phyloP scores from a whole-genome alignment of 116 monocot genomes.

The Posidonia oceanica region DNA sequence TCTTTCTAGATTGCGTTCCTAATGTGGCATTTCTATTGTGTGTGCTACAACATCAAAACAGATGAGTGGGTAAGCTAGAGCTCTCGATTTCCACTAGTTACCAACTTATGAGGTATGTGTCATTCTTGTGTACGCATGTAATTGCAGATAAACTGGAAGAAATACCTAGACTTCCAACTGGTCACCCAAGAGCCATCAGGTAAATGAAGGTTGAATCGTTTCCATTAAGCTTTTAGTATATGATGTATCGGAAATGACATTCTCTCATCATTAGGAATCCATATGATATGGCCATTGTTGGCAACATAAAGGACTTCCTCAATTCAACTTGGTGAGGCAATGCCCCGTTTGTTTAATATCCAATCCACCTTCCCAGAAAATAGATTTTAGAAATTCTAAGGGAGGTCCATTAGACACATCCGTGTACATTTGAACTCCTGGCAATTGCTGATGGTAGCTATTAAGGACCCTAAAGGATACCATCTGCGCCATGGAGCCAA shows the following conservation, averaged over 20 bases:
- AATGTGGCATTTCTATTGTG: constrained; percentile 82
- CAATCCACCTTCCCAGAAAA: no score
- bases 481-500: no score
- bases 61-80: constrained; percentile 65
- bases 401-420: no score
- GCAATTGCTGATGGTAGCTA: no score
- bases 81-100: not conserved
- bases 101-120: not conserved
- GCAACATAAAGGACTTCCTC: constrained; percentile 59
- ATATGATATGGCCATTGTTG: constrained; percentile 50
- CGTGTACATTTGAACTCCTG: no score
- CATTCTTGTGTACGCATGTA: not conserved
- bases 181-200: constrained; percentile 35
- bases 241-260: not conserved
- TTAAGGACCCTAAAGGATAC: no score
- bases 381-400: no score
- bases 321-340: constrained; percentile 8
- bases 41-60: constrained; percentile 77
- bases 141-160: constrained; percentile 73
- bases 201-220: not conserved
- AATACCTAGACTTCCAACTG: constrained; percentile 70
- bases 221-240: not conserved
- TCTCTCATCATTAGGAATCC: constrained; percentile 34
- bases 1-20: constrained; percentile 54
- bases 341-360: no score